Evolutionary conservation across 1,284 basidiomycete species (phyloP).

Genomic region (Tilletia indica): DNA sequence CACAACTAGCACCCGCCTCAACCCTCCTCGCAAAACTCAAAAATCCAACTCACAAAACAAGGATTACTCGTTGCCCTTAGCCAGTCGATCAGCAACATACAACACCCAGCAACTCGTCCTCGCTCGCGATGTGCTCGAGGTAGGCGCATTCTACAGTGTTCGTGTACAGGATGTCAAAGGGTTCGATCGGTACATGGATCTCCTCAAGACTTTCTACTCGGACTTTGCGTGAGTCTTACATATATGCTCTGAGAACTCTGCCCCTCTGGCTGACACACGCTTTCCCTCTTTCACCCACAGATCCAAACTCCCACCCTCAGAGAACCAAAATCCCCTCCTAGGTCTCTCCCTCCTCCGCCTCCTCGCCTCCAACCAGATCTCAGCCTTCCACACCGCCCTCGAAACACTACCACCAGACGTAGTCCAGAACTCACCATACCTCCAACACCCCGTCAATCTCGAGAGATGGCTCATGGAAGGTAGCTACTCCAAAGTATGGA

Average conservation of each 20-base stretch:
- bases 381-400: constrained; percentile 97
- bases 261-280: background rate
- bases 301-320: constrained; percentile 73
- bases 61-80: constrained; percentile 69
- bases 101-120: constrained; percentile 31
- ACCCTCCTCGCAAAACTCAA: constrained; percentile 57
- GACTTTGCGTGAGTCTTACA: constrained; percentile 67
- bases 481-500: constrained; percentile 96
- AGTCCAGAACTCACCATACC: constrained; percentile 38
- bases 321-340: constrained; percentile 80
- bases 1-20: constrained; percentile 23
- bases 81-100: constrained; percentile 21
- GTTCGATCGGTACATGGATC: constrained; percentile 92
- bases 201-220: constrained; percentile 82
- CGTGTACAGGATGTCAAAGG: constrained; percentile 80
- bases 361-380: constrained; percentile 91
- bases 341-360: constrained; percentile 91
- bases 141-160: constrained; percentile 90
- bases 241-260: background rate
- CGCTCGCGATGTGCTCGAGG: constrained; percentile 86
- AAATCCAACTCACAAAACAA: constrained; percentile 76
- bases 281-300: constrained; percentile 56
- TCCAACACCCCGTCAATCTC: constrained; percentile 56
- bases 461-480: constrained; percentile 99
- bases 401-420: constrained; percentile 69